phyloP scores from a whole-genome alignment of 2,329 filamentous ascomycete genomes.

The Cytospora schulzeri region DNA sequence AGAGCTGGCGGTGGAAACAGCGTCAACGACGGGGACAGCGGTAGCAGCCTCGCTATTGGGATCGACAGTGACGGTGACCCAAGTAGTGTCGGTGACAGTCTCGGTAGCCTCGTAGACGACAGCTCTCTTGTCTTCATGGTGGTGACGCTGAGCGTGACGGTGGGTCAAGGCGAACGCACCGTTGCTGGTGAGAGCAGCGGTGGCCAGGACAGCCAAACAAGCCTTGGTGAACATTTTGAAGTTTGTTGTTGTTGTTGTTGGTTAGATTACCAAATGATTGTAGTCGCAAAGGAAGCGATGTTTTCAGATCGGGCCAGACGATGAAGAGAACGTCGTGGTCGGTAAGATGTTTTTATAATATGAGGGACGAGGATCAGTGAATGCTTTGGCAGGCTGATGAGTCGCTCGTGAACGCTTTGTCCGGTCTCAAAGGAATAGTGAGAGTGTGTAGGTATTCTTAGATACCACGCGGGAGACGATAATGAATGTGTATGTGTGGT shows the following conservation, averaged over 20 bases:
- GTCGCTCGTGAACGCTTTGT: conserved; percentile 15
- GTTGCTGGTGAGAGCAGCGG: conserved; percentile 44
- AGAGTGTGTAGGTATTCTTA: conserved; percentile 4
- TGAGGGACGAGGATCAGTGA: background rate
- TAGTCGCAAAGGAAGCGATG: conserved; percentile 1
- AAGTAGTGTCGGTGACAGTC: conserved; percentile 41
- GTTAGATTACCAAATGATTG: background rate
- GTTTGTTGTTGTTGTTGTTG: no score
- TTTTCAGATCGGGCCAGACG: conserved; percentile 2
- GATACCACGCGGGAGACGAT: background rate
- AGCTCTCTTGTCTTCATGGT: conserved; percentile 39
- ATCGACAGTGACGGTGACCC: conserved; percentile 48
- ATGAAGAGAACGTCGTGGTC: background rate
- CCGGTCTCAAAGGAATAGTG: conserved; percentile 16
- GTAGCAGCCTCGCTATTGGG: conserved; percentile 33
- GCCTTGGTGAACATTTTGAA: conserved; percentile 47
- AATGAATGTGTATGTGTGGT: conserved; percentile 12
- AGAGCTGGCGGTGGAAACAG: conserved; percentile 20
- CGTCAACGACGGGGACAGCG: conserved; percentile 28
- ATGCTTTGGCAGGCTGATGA: background rate
- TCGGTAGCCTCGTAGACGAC: conserved; percentile 38
- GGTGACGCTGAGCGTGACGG: conserved; percentile 47
- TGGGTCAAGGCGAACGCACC: conserved; percentile 46
- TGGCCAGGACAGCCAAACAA: conserved; percentile 44
- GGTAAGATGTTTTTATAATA: background rate